These are phyloP conservation scores for Penicillium samsonianum DNA, from an alignment of 495 filamentous ascomycete species.

Conservation along the genomic window DNA sequence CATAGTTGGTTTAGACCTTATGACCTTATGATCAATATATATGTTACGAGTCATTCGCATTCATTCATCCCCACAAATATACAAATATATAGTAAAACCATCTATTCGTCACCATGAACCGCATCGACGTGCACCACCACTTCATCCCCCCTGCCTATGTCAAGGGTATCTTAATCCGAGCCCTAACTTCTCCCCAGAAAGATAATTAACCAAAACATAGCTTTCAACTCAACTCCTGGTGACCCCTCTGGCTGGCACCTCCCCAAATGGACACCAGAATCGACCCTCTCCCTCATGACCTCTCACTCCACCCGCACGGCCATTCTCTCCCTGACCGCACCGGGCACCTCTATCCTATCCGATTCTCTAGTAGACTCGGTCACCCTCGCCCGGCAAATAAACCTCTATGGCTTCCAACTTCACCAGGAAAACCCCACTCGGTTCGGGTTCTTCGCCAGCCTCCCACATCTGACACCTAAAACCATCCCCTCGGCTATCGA, in stretches of 20 bases:
- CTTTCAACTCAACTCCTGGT: neutral
- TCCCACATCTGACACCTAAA: neutral
- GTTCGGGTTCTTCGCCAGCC: neutral
- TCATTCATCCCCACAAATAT: neutral
- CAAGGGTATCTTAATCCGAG: conserved; percentile 11
- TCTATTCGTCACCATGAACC: neutral
- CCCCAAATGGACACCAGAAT: neutral
- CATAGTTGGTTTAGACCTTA: neutral
- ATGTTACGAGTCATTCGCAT: neutral
- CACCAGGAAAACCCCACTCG: neutral
- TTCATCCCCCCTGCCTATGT: conserved; percentile 12
- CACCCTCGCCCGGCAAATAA: neutral
- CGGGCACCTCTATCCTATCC: neutral
- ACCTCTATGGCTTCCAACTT: neutral
- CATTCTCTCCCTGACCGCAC: neutral
- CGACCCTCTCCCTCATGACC: neutral
- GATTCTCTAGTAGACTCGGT: neutral
- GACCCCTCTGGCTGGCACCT: neutral
- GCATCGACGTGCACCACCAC: neutral
- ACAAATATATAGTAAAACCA: neutral
- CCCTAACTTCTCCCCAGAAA: neutral
- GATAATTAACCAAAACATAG: neutral
- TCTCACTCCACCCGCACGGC: neutral
- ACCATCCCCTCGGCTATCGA: neutral
- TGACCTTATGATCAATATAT: neutral